phyloP scores from a whole-genome alignment of 257 asterid genomes.

The Nicotiana undulata region DNA sequence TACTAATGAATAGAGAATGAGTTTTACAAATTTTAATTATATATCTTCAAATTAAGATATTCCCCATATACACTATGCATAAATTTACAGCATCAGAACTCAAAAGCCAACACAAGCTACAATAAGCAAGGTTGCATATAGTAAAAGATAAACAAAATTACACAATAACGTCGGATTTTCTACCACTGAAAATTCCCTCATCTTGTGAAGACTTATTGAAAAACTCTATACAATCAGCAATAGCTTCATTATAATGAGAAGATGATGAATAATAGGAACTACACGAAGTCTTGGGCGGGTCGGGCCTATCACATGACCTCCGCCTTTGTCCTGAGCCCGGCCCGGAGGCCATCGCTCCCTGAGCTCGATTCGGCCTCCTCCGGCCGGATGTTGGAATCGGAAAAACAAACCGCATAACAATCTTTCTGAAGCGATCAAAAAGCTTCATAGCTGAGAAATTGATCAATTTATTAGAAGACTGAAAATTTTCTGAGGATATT shows the following conservation, averaged over 20 bases:
- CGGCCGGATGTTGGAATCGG: background rate
- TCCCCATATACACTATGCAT: background rate
- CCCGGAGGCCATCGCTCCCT: background rate
- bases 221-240: conserved; percentile 24
- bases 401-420: conserved; percentile 13
- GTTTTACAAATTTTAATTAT: too few relatives aligned
- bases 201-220: conserved; percentile 39
- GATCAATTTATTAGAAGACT: conserved; percentile 5
- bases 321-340: background rate
- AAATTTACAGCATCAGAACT: background rate
- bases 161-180: conserved; percentile 34
- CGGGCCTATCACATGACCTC: conserved; percentile 12
- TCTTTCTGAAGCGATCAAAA: conserved; percentile 16
- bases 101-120: background rate
- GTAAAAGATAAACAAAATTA: background rate
- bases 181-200: conserved; percentile 14
- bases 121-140: background rate
- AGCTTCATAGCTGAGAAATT: conserved; percentile 16
- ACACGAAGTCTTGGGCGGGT: conserved; percentile 12
- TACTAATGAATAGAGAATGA: too few relatives aligned
- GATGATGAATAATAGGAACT: conserved; percentile 15
- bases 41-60: background rate
- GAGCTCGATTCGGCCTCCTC: background rate
- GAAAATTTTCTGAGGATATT: too few relatives aligned
- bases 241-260: conserved; percentile 24